Evolutionary conservation across 2,329 filamentous ascomycete genomes (phyloP), one percentile per base, ranked within the genome.

Genomic region (Macrophomina phaseolina): DNA sequence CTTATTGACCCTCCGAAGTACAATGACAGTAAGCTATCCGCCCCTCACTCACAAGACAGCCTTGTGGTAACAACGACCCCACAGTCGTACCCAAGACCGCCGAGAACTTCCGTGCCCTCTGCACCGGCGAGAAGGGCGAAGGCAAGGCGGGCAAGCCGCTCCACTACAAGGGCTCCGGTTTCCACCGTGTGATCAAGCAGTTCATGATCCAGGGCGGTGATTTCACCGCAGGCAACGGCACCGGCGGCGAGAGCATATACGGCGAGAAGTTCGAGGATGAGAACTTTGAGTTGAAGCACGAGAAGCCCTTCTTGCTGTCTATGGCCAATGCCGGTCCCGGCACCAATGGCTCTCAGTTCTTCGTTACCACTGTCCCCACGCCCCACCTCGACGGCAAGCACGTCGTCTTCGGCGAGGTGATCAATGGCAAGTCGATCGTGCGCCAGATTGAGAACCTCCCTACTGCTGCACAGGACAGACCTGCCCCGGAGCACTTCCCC

Each of bases 191-290:
- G 70, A 99, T 99, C 84, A 97, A 97, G 85, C 88, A 92, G 75
- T 99, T 99, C 82, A 98, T 99, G 94, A 95, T 97, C 76, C 91
- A 97, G 83, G 94, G 95, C 76, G 94, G 95, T 81, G 95, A 98
- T 80, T 99, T 99, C 80, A 99, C 94, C 58, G 90, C 88, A 65
- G 93, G 93, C 78, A 94, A 98, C 78, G 95, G 94, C 71, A 98
- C 94, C 32, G 94, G 94, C 70, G 94, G 94, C 75, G 95, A 98
- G 83, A 95, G 91, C 70, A 98, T 99, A 80, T 99, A 98, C 77
- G 94, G 94, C 76, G 91, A 91, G 79, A 98, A 97, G 83, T 99
- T 99, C 74, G 91, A 92, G 74, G 94, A 99, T 74, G 94, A 99
- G 86, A 97, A 96, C 80, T 98, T 99, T 76, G 87, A 92, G 64